Evolutionary conservation across 768 basidiomycete genomes (phyloP).

Genomic region (Guyanaporus albipodus): DNA sequence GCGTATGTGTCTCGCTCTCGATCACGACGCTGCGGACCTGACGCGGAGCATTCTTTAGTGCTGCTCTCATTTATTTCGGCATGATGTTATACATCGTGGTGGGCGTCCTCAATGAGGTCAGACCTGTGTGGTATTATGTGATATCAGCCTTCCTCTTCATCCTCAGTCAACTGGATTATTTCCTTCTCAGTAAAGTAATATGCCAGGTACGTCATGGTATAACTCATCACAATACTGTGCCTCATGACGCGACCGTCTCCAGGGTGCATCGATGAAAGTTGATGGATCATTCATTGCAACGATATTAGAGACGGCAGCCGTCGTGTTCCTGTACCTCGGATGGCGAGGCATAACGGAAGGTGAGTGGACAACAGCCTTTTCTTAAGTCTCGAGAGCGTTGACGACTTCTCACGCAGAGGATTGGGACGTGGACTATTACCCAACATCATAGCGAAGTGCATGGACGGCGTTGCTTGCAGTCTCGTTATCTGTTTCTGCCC

Average conservation of each 20-base stretch:
- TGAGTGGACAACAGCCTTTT: slow-evolving; percentile 28
- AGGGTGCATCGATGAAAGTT: slow-evolving; percentile 64
- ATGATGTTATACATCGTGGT: slow-evolving; percentile 83
- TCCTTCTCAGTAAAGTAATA: slow-evolving; percentile 72
- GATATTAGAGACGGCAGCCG: slow-evolving; percentile 70
- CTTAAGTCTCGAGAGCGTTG: neutral
- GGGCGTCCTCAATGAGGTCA: slow-evolving; percentile 67
- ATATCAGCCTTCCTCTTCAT: slow-evolving; percentile 74
- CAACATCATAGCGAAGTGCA: slow-evolving; percentile 29
- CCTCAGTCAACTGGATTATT: slow-evolving; percentile 77
- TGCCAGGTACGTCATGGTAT: slow-evolving; percentile 49
- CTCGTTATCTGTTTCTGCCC: slow-evolving; percentile 12
- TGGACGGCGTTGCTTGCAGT: neutral
- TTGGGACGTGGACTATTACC: slow-evolving; percentile 52
- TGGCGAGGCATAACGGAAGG: slow-evolving; percentile 92
- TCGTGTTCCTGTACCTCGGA: slow-evolving; percentile 66
- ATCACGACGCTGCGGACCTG: neutral
- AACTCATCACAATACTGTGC: neutral
- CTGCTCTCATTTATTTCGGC: slow-evolving; percentile 62
- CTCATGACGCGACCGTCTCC: slow-evolving; percentile 12
- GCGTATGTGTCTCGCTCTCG: slow-evolving; percentile 43
- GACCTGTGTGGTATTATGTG: slow-evolving; percentile 77
- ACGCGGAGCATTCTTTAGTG: slow-evolving; percentile 34
- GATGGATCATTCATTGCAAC: slow-evolving; percentile 90
- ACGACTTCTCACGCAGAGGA: slow-evolving; percentile 33